Percentiles rank a stretch among this genome's conserved stretches.
phyloP scores from a whole-genome alignment of 331 rosid genomes.

The Telfairia occidentalis region DNA sequence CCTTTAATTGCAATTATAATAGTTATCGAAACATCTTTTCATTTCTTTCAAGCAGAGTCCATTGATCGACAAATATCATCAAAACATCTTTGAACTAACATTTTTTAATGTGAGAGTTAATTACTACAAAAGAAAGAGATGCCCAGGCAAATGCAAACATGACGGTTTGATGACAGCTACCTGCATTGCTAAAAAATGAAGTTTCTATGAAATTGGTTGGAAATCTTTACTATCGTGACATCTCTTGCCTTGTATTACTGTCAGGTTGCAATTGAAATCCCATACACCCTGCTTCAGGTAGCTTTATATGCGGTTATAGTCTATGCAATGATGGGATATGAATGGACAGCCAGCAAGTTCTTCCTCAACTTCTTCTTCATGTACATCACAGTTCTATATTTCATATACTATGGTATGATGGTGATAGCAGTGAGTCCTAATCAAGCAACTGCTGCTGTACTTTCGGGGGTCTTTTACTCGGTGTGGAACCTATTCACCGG shows the following conservation, averaged over 20 bases:
- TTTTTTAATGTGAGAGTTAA: background rate
- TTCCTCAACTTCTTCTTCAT: conserved; percentile 16
- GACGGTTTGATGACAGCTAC: background rate
- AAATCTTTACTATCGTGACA: background rate
- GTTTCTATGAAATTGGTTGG: background rate
- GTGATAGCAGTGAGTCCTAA: conserved; percentile 21
- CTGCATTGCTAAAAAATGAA: background rate
- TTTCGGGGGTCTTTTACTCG: conserved; percentile 9
- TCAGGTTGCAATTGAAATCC: conserved; percentile 29
- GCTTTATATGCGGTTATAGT: conserved; percentile 5
- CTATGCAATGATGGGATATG: conserved; percentile 27
- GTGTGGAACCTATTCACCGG: conserved; percentile 27
- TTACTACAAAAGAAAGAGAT: background rate
- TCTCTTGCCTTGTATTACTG: background rate
- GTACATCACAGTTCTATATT: conserved; percentile 21
- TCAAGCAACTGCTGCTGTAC: conserved; percentile 13
- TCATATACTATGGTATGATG: conserved; percentile 25
- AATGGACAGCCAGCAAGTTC: conserved; percentile 30
- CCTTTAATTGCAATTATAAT: background rate
- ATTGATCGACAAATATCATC: background rate
- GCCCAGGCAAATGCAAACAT: background rate
- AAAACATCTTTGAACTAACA: background rate
- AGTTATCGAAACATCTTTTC: background rate
- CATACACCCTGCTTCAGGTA: conserved; percentile 19
- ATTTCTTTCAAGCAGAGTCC: background rate